Conservation (phyloP, 441 rosid species). For the Kokia cookei region DNA sequence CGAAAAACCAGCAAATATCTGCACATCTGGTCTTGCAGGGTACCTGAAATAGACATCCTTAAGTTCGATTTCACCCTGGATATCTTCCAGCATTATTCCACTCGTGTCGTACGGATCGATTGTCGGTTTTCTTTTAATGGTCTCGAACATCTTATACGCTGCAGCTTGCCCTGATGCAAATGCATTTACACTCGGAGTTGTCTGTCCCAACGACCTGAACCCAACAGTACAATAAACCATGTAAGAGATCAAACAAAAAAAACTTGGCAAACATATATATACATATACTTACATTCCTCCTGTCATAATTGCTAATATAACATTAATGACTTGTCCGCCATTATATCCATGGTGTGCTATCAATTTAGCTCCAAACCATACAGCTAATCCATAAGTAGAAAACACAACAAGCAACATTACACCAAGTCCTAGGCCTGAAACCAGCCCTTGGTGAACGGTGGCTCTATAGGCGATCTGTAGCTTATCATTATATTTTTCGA, state of each 20-base stretch:
- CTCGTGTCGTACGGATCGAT: slow-evolving; percentile 55
- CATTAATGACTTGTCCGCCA: slow-evolving; percentile 60
- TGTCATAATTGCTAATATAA: slow-evolving; percentile 47
- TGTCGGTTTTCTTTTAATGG: slow-evolving; percentile 45
- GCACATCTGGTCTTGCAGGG: slow-evolving; percentile 55
- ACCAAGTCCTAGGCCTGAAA: slow-evolving; percentile 58
- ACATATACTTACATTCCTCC: slow-evolving; percentile 48
- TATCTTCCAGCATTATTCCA: slow-evolving; percentile 42
- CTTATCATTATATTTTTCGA: slow-evolving; percentile 45
- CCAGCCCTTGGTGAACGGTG: slow-evolving; percentile 51
- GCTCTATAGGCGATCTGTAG: slow-evolving; percentile 41
- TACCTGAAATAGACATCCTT: slow-evolving; percentile 46
- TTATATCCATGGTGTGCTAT: slow-evolving; percentile 47
- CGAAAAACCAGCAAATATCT: slow-evolving; percentile 56
- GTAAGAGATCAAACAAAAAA: too few species aligned
- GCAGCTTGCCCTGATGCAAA: slow-evolving; percentile 75
- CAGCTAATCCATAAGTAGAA: slow-evolving; percentile 46
- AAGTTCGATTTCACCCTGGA: slow-evolving; percentile 49
- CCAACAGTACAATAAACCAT: neutral
- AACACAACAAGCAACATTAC: slow-evolving; percentile 28
- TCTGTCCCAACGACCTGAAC: slow-evolving; percentile 61
- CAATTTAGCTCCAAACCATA: slow-evolving; percentile 54
- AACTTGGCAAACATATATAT: neutral
- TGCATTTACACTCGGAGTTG: slow-evolving; percentile 52
- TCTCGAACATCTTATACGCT: slow-evolving; percentile 68